Evolutionary conservation across 2,329 filamentous ascomycete genomes (phyloP), one percentile per base, ranked within the genome.

Genomic region (Pseudogymnoascus sp.): DNA sequence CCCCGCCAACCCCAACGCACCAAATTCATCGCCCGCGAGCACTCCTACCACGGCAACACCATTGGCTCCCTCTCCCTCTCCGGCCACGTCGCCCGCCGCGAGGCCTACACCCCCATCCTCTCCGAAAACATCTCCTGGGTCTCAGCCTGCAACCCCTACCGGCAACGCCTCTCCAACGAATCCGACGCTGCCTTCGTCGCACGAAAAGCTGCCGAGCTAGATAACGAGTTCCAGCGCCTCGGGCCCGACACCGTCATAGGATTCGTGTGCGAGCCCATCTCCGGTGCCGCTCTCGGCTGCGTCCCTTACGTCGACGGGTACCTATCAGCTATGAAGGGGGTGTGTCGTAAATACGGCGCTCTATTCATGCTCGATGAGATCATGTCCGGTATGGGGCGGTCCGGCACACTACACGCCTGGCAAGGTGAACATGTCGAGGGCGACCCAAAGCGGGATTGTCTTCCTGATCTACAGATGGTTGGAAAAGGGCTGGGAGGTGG

Each of bases 321-420:
- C 67, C 84, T 93, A 60, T 75, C 78, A 60, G 88, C 87, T 0
- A 84, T 93, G 74, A 82, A 83, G 69, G 76, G 77, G 1, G 78
- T 95, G 1, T 95, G 90, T 72, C 81, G 88, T 61, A 84, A 83
- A 65, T 80, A 93, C 70, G 89, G 88, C 0, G 85, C 87, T 0
- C 81, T 95, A 0, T 78, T 95, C n/a, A 87, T 93, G 53, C 75
- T 93, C 0, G 91, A 95, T 69, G 90, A 93, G 70, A 78, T 88
- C 63, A 88, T 89, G 84, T 81, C 79, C 65, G 82, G 83, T 4
- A 79, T 81, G 75, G 83, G 83, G 8, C 76, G 82, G 1, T 76
- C 75, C 3, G 82, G 81, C 2, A 79, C 74, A 64, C 70, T 87
- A 69, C 79, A 87, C 76, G 79, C 81, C 12, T 85, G 80, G 81